Evolutionary conservation across 148 eudicot genomes (phyloP).

Genomic region (Pouteria glomerata): DNA sequence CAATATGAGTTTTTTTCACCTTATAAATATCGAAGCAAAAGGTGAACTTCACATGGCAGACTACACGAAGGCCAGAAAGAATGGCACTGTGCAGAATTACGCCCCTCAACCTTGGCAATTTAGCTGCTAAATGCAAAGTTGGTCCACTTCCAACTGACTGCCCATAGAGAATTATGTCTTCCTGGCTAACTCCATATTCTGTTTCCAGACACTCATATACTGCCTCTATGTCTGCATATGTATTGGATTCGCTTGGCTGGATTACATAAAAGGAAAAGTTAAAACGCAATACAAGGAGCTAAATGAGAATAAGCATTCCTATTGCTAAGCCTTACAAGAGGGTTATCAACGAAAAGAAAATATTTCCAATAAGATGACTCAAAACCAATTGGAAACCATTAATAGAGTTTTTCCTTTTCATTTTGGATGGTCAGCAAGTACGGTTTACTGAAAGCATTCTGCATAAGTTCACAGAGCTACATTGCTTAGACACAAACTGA

Average conservation of each 20-base stretch:
- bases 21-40: constrained; percentile 90
- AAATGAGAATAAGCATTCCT: not conserved
- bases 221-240: constrained; percentile 97
- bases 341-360: not conserved
- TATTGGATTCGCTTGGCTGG: constrained; percentile 90
- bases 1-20: constrained; percentile 34
- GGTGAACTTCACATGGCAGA: constrained; percentile 80
- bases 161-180: constrained; percentile 87
- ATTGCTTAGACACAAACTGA: not conserved
- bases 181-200: constrained; percentile 89
- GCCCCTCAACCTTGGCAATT: constrained; percentile 91
- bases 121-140: constrained; percentile 83
- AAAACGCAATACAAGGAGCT: not conserved
- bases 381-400: not conserved
- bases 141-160: constrained; percentile 99
- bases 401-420: not conserved
- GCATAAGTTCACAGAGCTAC: not conserved
- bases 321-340: not conserved
- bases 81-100: constrained; percentile 98
- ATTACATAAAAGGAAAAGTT: constrained; percentile 8
- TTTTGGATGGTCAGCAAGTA: not conserved
- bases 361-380: not conserved
- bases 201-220: constrained; percentile 92
- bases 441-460: not conserved
- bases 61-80: constrained; percentile 95